Percentiles rank a stretch among this genome's conserved stretches.
phyloP scores from a whole-genome alignment of 129 eudicot species.

The Flaveria trinervia region DNA sequence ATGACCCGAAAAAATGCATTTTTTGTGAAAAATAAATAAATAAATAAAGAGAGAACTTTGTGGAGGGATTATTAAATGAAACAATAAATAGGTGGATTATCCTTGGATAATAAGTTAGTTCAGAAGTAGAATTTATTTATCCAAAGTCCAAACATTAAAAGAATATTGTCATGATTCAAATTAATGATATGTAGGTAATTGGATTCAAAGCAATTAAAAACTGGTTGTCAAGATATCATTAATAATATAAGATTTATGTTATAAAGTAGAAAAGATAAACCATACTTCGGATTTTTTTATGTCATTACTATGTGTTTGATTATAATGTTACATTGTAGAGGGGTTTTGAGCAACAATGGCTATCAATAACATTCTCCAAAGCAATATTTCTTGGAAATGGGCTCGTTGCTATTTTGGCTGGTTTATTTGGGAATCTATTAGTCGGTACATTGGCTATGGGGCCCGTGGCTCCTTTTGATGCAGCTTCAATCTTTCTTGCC shows the following conservation, averaged over 20 bases:
- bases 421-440: conserved; percentile 83
- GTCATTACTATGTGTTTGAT: background rate
- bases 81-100: too few species aligned
- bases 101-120: too few species aligned
- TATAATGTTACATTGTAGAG: conserved; percentile 54
- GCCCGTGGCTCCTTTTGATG: conserved; percentile 97
- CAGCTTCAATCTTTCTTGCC: conserved; percentile 86
- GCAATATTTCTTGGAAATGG: conserved; percentile 98
- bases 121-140: too few species aligned
- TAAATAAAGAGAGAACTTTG: too few species aligned
- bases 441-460: conserved; percentile 80
- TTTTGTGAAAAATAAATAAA: background rate
- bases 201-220: background rate
- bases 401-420: conserved; percentile 93
- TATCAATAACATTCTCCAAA: conserved; percentile 91
- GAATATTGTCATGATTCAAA: background rate
- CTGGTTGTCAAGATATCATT: conserved; percentile 1
- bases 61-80: background rate
- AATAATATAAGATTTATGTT: background rate
- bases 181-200: background rate
- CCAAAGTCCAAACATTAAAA: background rate
- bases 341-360: conserved; percentile 97
- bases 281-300: background rate
- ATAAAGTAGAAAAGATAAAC: background rate
- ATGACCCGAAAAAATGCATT: background rate